These are phyloP conservation scores for Hypoxylon sp. DNA, from an alignment of 2,329 filamentous ascomycete species.

Conservation along the genomic window DNA sequence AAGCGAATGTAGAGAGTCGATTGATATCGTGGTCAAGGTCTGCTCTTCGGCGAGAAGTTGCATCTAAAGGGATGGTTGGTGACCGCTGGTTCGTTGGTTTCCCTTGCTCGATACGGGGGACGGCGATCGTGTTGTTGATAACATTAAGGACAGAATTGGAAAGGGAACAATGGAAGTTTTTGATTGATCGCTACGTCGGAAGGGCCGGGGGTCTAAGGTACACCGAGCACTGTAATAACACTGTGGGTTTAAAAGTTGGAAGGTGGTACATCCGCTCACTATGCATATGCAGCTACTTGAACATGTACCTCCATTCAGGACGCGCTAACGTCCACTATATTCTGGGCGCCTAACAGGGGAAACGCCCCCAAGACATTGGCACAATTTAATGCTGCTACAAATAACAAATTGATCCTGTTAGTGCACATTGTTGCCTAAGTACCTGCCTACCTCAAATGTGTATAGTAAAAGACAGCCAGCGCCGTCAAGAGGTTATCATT, in stretches of 20 bases:
- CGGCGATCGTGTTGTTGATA: constrained; percentile 47
- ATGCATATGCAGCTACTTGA: constrained; percentile 15
- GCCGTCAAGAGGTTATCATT: background rate
- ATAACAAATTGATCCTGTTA: background rate
- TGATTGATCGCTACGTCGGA: constrained; percentile 48
- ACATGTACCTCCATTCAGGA: constrained; percentile 14
- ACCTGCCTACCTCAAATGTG: too few relatives aligned
- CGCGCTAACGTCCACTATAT: constrained; percentile 26
- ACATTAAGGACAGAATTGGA: constrained; percentile 46
- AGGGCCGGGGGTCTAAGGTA: constrained; percentile 44
- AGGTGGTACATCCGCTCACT: constrained; percentile 21
- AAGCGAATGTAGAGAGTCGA: constrained; percentile 31
- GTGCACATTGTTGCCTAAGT: too few relatives aligned
- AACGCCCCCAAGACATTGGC: constrained; percentile 39
- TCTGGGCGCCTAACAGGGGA: constrained; percentile 37
- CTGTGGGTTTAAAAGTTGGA: constrained; percentile 26
- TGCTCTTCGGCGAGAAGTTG: constrained; percentile 30
- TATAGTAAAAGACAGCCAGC: background rate
- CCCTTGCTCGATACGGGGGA: constrained; percentile 35
- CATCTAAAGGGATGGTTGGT: constrained; percentile 32
- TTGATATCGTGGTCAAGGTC: constrained; percentile 22
- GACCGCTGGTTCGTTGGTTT: constrained; percentile 32
- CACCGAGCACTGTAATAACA: constrained; percentile 40
- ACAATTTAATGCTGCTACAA: constrained; percentile 36
- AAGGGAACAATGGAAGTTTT: constrained; percentile 49